A percentile compares a stretch with the other conserved stretches of the same genome.
Evolutionary conservation across 495 filamentous ascomycete genomes (phyloP).

Genomic region (Cercophora samala): DNA sequence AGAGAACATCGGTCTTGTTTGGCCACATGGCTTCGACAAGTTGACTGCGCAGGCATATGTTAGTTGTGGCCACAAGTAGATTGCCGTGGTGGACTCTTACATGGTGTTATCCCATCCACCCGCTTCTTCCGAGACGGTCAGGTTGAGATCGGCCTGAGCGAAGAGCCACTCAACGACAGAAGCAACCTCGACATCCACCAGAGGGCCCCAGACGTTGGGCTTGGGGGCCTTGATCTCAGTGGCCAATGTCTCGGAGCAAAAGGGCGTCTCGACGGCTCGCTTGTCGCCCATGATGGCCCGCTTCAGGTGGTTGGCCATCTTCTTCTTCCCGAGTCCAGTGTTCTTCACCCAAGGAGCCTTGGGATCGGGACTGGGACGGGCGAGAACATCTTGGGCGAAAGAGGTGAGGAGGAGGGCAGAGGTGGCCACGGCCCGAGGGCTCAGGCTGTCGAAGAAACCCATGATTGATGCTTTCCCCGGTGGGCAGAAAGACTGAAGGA

Average conservation of each 20-base stretch:
- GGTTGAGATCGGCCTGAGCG: constrained; percentile 34
- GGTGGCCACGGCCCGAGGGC: constrained; percentile 24
- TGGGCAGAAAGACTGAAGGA: background rate
- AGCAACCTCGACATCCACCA: constrained; percentile 34
- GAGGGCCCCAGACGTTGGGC: constrained; percentile 35
- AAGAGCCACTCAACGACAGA: constrained; percentile 36
- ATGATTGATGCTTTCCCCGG: constrained; percentile 13
- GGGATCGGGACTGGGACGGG: constrained; percentile 22
- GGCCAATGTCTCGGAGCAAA: constrained; percentile 23
- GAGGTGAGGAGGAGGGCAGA: constrained; percentile 24
- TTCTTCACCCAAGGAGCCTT: constrained; percentile 22
- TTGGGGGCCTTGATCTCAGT: constrained; percentile 33
- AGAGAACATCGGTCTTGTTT: constrained; percentile 51
- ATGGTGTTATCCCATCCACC: constrained; percentile 36
- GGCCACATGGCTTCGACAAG: constrained; percentile 49
- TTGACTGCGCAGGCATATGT: constrained; percentile 14
- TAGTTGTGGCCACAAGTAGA: background rate
- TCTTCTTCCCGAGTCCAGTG: constrained; percentile 21
- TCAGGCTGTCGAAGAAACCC: constrained; percentile 25
- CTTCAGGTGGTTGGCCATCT: constrained; percentile 25
- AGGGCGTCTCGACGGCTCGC: constrained; percentile 9
- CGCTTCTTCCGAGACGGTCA: constrained; percentile 34
- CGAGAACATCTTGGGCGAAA: constrained; percentile 23
- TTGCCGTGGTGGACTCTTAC: constrained; percentile 14
- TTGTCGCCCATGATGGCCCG: constrained; percentile 23